Base-by-base conservation (phyloP, 768 basidiomycete species). In the Rhodotorula graminis region DNA sequence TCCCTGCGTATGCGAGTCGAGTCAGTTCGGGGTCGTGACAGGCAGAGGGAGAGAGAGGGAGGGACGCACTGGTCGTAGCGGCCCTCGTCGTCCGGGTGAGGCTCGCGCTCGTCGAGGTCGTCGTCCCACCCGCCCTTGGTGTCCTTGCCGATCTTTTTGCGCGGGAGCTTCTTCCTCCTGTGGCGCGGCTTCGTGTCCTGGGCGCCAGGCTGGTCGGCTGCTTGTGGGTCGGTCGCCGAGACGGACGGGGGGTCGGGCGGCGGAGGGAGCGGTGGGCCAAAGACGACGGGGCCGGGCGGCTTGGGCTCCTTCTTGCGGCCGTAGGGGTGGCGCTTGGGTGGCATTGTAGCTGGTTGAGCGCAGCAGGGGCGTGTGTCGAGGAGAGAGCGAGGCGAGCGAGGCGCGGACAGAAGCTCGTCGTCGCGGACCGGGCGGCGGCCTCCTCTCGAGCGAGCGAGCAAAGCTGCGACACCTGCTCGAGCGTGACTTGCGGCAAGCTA, bases 101-200 rank as follows among this genome's bases (percentile, higher is more conserved):
- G 31, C 42, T n/a, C 29, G 25, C 59, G 69, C 59, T 70, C 69
- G 59, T 44, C 59, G 8, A 33, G 29, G 18, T 46, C 40, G 3
- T 46, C 33, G 12, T n/a, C 58, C 59, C 64, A 64, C 18, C 58
- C 59, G 15, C 69, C 64, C 27, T 46, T 14, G 1, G 16, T 31
- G n/a, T 61, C 57, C 63, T 70, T 64, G n/a, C 6, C 40, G 46
- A 47, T 21, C 62, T 65, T 70, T 59, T 65, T 65, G 31, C 58
- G 58, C 57, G 65, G 65, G 27, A 66, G 58, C 57, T 50, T 66
- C 49, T 66, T 66, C 61, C 44, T 61, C 44, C 44, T 42, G 29
- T 42, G 59, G 37, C n/a, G 9, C 10, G 8, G 3, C 9, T 25
- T n/a, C n/a, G 21, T 21, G 3, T 9, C 14, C 18, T 29, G n/a